A percentile compares a stretch with the other conserved stretches of the same genome.
phyloP scores from a whole-genome alignment of 805 yeast species.

The Zygoascus bituminiphila region DNA sequence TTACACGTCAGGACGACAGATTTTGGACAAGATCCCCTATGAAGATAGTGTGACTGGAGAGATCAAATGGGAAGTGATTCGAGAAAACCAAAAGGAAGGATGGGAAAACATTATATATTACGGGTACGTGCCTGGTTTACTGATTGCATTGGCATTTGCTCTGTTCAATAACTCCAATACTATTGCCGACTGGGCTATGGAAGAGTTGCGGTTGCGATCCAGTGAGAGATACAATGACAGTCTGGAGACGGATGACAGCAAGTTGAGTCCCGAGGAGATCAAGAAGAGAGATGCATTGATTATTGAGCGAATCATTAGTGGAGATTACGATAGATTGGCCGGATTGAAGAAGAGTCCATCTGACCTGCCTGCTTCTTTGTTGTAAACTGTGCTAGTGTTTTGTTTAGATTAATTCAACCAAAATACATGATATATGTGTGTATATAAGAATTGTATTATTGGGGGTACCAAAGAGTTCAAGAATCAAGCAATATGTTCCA shows the following conservation, averaged over 20 bases:
- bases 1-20: conserved; percentile 48
- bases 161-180: conserved; percentile 45
- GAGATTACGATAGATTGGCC: conserved; percentile 63
- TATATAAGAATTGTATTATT: too few relatives aligned
- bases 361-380: conserved; percentile 29
- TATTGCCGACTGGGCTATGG: conserved; percentile 70
- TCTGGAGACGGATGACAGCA: conserved; percentile 34
- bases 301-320: conserved; percentile 71
- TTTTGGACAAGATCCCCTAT: conserved; percentile 77
- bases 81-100: conserved; percentile 72
- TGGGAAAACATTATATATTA: conserved; percentile 75
- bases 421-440: too few relatives aligned
- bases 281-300: conserved; percentile 66
- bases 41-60: conserved; percentile 73
- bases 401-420: too few relatives aligned
- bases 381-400: too few relatives aligned
- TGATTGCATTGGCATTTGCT: conserved; percentile 44
- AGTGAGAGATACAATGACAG: conserved; percentile 57
- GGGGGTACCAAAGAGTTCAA: too few relatives aligned
- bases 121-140: conserved; percentile 62
- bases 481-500: too few relatives aligned
- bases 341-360: conserved; percentile 30
- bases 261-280: conserved; percentile 44
- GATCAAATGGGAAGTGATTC: conserved; percentile 67
- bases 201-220: conserved; percentile 70